Percentiles rank a stretch among this genome's conserved stretches.
Evolutionary conservation across 495 filamentous ascomycete genomes (phyloP).

Genomic region (Niebla homalea): DNA sequence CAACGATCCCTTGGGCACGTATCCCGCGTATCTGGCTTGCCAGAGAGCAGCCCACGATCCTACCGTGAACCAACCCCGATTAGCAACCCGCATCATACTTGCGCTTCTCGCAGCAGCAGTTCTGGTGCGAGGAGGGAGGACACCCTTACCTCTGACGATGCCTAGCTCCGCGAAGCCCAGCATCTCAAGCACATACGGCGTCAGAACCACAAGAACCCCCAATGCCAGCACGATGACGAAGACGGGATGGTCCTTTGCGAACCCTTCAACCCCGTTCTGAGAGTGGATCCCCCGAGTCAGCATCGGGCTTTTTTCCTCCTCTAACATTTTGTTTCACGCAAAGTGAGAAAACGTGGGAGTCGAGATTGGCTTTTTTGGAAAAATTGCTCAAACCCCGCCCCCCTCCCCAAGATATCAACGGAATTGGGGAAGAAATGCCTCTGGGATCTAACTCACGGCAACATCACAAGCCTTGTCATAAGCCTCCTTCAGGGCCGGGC

Average conservation of each 20-base stretch:
- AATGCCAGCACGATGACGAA: conserved; percentile 35
- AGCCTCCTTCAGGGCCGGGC: conserved; percentile 22
- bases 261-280: conserved; percentile 14
- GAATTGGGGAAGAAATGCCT: no score
- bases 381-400: no score
- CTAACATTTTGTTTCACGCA: no score
- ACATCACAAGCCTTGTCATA: conserved; percentile 20
- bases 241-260: conserved; percentile 30
- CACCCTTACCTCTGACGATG: conserved; percentile 28
- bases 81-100: no score
- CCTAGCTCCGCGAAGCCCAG: conserved; percentile 39
- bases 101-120: neutral
- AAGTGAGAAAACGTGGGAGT: no score
- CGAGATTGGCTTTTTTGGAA: no score
- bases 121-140: neutral
- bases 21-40: conserved; percentile 29
- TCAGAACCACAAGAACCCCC: conserved; percentile 33
- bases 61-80: no score
- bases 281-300: no score
- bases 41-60: conserved; percentile 33
- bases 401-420: no score
- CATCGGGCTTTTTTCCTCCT: no score
- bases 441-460: conserved; percentile 4
- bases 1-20: conserved; percentile 33
- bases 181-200: conserved; percentile 30